Evolutionary conservation across 345 rosid species (phyloP).

Genomic region (Dipteronia dyeriana): DNA sequence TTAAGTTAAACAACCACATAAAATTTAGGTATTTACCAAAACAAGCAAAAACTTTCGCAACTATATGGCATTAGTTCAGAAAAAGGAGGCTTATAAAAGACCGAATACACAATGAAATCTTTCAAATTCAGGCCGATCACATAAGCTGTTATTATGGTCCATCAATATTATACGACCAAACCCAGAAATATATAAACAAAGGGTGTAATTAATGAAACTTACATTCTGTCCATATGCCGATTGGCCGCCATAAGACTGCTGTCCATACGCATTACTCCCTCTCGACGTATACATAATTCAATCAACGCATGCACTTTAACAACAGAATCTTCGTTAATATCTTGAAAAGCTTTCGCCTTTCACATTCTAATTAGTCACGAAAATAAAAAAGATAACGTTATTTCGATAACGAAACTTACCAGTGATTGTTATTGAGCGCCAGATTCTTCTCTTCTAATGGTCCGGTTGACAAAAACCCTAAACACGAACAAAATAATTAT

Average conservation of each 20-base stretch:
- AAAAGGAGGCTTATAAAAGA: too few relatives aligned
- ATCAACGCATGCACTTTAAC: conserved; percentile 25
- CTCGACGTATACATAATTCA: conserved; percentile 70
- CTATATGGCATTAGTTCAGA: too few relatives aligned
- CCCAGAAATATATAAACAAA: neutral
- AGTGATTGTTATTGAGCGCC: neutral
- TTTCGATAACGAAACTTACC: neutral
- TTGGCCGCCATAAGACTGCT: conserved; percentile 66
- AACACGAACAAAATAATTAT: neutral
- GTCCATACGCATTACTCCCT: conserved; percentile 75
- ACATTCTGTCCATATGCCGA: conserved; percentile 85
- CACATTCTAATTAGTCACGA: neutral
- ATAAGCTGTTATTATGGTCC: neutral
- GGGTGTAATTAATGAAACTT: conserved; percentile 28
- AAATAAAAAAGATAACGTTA: neutral
- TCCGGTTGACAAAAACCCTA: conserved; percentile 1
- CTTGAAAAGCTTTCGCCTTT: neutral
- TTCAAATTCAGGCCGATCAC: too few relatives aligned
- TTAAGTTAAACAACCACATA: neutral
- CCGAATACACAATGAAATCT: too few relatives aligned
- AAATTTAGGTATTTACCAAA: neutral
- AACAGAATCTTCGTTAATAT: neutral
- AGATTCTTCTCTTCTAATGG: neutral
- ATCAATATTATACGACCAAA: neutral
- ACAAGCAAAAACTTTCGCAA: neutral